These are phyloP conservation scores for Pleurotus citrinopileatus DNA, from an alignment of 768 basidiomycete genomes.

Conservation along the genomic window DNA sequence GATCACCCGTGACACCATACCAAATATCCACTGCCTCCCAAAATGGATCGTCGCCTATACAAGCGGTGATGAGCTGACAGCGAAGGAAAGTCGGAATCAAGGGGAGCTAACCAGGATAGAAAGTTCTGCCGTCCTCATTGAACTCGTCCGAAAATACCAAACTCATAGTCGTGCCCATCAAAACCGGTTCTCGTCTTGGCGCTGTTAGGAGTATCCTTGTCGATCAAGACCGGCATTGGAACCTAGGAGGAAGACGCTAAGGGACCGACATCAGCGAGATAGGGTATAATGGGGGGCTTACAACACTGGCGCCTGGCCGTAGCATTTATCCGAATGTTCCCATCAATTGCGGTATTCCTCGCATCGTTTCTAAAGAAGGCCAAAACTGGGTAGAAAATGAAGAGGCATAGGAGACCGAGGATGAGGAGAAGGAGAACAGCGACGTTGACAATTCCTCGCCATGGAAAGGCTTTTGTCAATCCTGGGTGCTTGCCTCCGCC, in stretches of 20 bases:
- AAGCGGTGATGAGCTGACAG: neutral
- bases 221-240: conserved; percentile 64
- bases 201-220: conserved; percentile 60
- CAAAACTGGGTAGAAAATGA: conserved; percentile 78
- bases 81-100: conserved; percentile 3
- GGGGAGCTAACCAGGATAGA: conserved; percentile 40
- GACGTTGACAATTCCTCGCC: conserved; percentile 61
- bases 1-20: conserved; percentile 68
- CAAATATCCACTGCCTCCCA: conserved; percentile 75
- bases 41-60: conserved; percentile 56
- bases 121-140: conserved; percentile 59
- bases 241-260: conserved; percentile 15
- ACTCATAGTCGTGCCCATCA: conserved; percentile 65
- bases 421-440: conserved; percentile 64
- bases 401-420: conserved; percentile 61
- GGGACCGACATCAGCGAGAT: no score
- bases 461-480: conserved; percentile 33
- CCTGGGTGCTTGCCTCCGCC: neutral
- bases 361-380: conserved; percentile 40
- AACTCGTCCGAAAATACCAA: conserved; percentile 82
- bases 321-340: conserved; percentile 64
- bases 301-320: conserved; percentile 67
- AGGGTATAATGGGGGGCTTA: conserved; percentile 20
- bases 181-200: conserved; percentile 66
- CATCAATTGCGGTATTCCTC: conserved; percentile 45